Conservation (phyloP, 495 filamentous ascomycete genomes). For the Terfezia claveryi region DNA sequence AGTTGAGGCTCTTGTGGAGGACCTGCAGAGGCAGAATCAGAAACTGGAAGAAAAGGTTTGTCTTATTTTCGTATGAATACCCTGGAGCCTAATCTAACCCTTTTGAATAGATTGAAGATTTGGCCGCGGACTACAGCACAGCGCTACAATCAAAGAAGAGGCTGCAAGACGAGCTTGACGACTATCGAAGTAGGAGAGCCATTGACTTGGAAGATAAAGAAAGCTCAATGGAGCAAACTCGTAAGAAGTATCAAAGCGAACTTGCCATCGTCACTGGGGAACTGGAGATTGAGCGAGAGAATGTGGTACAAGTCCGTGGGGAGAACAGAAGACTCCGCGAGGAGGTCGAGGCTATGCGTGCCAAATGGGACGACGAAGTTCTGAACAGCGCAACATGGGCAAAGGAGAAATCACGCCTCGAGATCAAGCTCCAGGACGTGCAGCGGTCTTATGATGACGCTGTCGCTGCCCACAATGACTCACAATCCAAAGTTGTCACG, state of each 20-base stretch:
- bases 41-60: constrained; percentile 52
- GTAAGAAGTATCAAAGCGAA: constrained; percentile 91
- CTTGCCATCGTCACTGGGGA: constrained; percentile 75
- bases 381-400: constrained; percentile 96
- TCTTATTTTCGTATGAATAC: neutral
- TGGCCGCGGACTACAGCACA: constrained; percentile 68
- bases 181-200: constrained; percentile 82
- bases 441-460: constrained; percentile 81
- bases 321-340: constrained; percentile 46
- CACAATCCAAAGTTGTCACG: constrained; percentile 72
- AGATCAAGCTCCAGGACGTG: constrained; percentile 75
- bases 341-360: constrained; percentile 81
- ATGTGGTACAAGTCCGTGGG: constrained; percentile 41
- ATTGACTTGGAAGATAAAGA: constrained; percentile 97
- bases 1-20: constrained; percentile 72
- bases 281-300: constrained; percentile 81
- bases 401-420: constrained; percentile 86
- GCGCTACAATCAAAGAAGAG: constrained; percentile 83
- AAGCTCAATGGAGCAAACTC: constrained; percentile 84
- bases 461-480: constrained; percentile 78
- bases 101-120: constrained; percentile 43
- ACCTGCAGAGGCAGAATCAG: constrained; percentile 74
- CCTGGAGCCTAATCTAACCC: constrained; percentile 1
- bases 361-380: constrained; percentile 97
- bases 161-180: constrained; percentile 91